These are phyloP conservation scores for Neohortaea acidophila DNA, from an alignment of 495 filamentous ascomycete species.

Conservation along the genomic window DNA sequence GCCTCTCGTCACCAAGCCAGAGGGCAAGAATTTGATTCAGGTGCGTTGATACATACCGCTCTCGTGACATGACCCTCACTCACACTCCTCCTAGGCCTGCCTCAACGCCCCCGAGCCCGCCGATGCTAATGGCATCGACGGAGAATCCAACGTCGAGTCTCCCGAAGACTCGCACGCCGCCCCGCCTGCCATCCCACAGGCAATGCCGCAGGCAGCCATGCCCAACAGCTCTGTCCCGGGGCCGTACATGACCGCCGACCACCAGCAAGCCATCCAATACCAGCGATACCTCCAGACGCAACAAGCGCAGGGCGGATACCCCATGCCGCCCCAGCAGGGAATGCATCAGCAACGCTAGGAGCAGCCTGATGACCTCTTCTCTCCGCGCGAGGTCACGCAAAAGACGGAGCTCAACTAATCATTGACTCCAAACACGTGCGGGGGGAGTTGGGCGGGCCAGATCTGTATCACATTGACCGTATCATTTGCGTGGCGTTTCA, in stretches of 20 bases:
- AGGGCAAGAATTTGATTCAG: slow-evolving; percentile 99
- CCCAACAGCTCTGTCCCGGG: slow-evolving; percentile 12
- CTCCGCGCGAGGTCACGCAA: slow-evolving; percentile 1
- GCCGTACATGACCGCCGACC: slow-evolving; percentile 21
- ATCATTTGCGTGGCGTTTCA: too few relatives aligned
- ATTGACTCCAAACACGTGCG: too few relatives aligned
- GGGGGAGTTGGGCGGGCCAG: too few relatives aligned
- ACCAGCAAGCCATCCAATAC: slow-evolving; percentile 29
- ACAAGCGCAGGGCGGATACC: slow-evolving; percentile 23
- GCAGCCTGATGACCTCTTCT: slow-evolving; percentile 3
- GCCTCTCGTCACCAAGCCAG: slow-evolving; percentile 94
- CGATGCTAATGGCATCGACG: slow-evolving; percentile 85
- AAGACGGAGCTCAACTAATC: slow-evolving; percentile 4
- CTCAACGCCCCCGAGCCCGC: slow-evolving; percentile 93
- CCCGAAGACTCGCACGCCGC: slow-evolving; percentile 29
- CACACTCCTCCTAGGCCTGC: slow-evolving; percentile 52
- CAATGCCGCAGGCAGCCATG: slow-evolving; percentile 18
- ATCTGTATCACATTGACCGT: too few relatives aligned
- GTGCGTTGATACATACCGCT: slow-evolving; percentile 35
- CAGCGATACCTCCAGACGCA: slow-evolving; percentile 31
- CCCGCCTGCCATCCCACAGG: slow-evolving; percentile 20
- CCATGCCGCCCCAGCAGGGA: slow-evolving; percentile 23
- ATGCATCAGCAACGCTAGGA: slow-evolving; percentile 19
- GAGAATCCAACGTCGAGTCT: slow-evolving; percentile 27
- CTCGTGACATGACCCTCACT: neutral